These are phyloP conservation scores for Diplosphaera chodatii DNA, from an alignment of 139 green algal genomes.

Conservation along the genomic window DNA sequence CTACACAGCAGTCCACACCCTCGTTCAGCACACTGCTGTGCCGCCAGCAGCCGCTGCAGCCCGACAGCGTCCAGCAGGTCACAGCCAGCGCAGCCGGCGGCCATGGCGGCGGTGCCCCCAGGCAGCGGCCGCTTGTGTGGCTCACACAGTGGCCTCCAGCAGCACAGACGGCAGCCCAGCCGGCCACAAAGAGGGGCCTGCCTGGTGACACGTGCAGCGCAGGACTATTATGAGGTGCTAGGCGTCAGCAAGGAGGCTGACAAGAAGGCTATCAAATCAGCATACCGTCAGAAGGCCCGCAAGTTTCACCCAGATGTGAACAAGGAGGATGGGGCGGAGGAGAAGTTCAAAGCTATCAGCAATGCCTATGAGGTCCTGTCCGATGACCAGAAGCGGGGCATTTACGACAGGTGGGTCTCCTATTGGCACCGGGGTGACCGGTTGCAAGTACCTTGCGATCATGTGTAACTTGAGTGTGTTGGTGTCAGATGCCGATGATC, in stretches of 20 bases:
- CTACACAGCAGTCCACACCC: not conserved
- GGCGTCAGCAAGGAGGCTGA: conserved; percentile 78
- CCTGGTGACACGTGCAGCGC: conserved; percentile 52
- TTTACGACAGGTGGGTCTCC: conserved; percentile 91
- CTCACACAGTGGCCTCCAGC: not conserved
- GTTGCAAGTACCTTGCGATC: no score
- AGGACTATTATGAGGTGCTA: conserved; percentile 83
- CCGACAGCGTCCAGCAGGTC: not conserved
- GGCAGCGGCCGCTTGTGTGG: not conserved
- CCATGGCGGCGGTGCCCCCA: not conserved
- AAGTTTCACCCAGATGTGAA: conserved; percentile 98
- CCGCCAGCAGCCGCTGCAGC: not conserved
- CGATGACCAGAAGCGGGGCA: conserved; percentile 92
- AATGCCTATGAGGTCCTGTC: conserved; percentile 78
- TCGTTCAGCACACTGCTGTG: not conserved
- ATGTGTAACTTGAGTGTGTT: no score
- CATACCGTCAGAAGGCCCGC: conserved; percentile 78
- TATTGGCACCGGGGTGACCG: no score
- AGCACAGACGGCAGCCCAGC: not conserved
- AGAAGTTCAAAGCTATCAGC: conserved; percentile 84
- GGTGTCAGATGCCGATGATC: no score
- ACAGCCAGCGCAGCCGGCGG: not conserved
- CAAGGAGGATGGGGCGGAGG: conserved; percentile 92
- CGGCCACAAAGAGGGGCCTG: conserved; percentile 2
- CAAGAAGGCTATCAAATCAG: conserved; percentile 93